Evolutionary conservation across 306 rosid genomes (phyloP).

Genomic region (Glycine soja): DNA sequence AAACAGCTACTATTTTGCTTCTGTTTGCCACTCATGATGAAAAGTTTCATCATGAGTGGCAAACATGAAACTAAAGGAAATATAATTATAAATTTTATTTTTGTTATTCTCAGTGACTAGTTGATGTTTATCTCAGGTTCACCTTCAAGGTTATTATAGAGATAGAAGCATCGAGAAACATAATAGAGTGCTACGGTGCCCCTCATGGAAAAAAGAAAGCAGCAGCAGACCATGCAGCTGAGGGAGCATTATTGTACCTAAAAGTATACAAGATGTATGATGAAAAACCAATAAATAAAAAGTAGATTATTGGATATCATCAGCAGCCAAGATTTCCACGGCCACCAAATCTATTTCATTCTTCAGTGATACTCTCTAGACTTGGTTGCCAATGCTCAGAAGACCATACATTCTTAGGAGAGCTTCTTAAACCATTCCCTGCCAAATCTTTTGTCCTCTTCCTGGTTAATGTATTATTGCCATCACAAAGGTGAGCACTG

Average conservation of each 20-base stretch:
- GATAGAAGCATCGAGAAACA: slow-evolving; percentile 30
- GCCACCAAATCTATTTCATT: slow-evolving; percentile 46
- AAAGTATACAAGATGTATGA: slow-evolving; percentile 25
- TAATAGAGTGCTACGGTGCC: too few relatives aligned
- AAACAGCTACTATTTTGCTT: not conserved
- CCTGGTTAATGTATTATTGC: slow-evolving; percentile 29
- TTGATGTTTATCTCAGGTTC: slow-evolving; percentile 52
- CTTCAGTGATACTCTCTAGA: slow-evolving; percentile 68
- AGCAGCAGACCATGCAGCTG: too few relatives aligned
- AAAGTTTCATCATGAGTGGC: not conserved
- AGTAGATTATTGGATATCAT: slow-evolving; percentile 39
- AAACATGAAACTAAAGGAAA: not conserved
- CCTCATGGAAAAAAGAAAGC: too few relatives aligned
- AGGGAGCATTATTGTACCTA: slow-evolving; percentile 73
- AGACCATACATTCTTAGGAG: slow-evolving; percentile 54
- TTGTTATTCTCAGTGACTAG: too few relatives aligned
- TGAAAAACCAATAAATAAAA: not conserved
- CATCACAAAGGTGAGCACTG: slow-evolving; percentile 34
- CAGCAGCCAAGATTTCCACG: not conserved
- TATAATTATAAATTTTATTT: not conserved
- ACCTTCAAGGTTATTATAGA: slow-evolving; percentile 65
- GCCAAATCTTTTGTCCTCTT: slow-evolving; percentile 46
- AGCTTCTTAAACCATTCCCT: slow-evolving; percentile 34
- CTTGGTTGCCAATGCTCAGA: slow-evolving; percentile 65
- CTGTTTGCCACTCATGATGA: slow-evolving; percentile 19